These are phyloP conservation scores for Stromatinia cepivora DNA, from an alignment of 2,329 filamentous ascomycete genomes.

Conservation along the genomic window DNA sequence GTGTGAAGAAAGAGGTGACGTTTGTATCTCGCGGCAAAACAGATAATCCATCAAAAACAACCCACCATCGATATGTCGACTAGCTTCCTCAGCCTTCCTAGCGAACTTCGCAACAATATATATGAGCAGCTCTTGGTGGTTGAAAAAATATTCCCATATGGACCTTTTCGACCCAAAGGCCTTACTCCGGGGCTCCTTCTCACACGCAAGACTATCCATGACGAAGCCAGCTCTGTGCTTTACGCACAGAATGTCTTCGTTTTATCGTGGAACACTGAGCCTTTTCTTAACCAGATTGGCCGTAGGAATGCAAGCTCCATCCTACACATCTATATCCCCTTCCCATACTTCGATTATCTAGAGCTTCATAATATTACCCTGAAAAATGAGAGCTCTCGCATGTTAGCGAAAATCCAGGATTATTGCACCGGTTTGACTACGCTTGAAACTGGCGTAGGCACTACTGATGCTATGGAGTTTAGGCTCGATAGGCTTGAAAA, in stretches of 20 bases:
- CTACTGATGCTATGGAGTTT: constrained; percentile 7
- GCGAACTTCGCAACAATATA: constrained; percentile 23
- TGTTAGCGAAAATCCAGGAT: constrained; percentile 30
- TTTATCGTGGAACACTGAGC: constrained; percentile 23
- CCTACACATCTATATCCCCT: constrained; percentile 25
- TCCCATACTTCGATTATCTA: constrained; percentile 28
- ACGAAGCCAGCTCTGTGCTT: constrained; percentile 32
- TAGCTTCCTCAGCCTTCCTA: constrained; percentile 23
- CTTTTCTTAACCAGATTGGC: constrained; percentile 33
- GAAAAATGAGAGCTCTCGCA: constrained; percentile 16
- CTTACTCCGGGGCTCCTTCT: constrained; percentile 27
- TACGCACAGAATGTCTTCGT: constrained; percentile 34
- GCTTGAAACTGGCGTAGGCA: constrained; percentile 25
- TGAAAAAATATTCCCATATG: neutral
- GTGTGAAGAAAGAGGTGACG: neutral
- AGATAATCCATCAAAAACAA: neutral
- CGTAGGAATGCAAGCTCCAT: constrained; percentile 31
- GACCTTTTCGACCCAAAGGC: no score
- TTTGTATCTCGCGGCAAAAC: constrained; percentile 3
- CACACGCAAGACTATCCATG: constrained; percentile 31
- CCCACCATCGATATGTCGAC: constrained; percentile 2
- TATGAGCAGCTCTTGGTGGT: constrained; percentile 13
- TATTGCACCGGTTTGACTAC: constrained; percentile 29
- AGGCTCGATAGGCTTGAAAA: constrained; percentile 23
- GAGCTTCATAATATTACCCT: constrained; percentile 23